Base-by-base conservation (phyloP, 495 filamentous ascomycete genomes). In the Parathielavia hyrcaniae region DNA sequence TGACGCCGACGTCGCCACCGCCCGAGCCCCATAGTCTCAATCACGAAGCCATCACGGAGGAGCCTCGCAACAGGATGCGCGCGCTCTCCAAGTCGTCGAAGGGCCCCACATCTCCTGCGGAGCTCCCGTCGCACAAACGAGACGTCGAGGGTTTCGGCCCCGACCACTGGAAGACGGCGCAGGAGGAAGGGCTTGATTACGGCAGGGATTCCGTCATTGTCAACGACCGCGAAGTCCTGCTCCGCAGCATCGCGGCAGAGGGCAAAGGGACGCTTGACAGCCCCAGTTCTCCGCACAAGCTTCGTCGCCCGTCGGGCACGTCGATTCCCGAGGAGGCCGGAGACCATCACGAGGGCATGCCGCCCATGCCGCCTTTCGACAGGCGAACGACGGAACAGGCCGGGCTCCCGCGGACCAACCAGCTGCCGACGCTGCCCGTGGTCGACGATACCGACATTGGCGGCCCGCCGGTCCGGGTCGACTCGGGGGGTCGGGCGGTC, bases 361-460 rank as follows among this genome's bases (percentile, higher is more conserved):
- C 80, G 16, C 82, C 85, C 1, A 69, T 76, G 46, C 78, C 75
- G 14, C 59, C 72, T 8, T 67, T 81, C 17, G 68, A 73, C 23
- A 70, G 79, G 22, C 71, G 76, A 51, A 80, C 78, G 35, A 82
- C 83, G 7, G 66, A 72, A 11, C 71, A 77, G 51, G 69, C 84
- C n/a, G 83, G 83, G 5, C 72, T 87, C 1, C 71, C 81, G 11
- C 74, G 78, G 23, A 72, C 82, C n/a, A 84, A 83, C 44, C 83
- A 86, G 60, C 75, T 89, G 16, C 85, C 88, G 14, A 71, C 81
- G 11, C 70, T 90, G 6, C 85, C 88, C 0, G 63, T 78, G 0
- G 77, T 77, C 16, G 88, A 89, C 61, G 91, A 96, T 61, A 86
- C 84, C 3, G 92, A 95, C 67, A 89, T 86, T 65, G 87, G 85